A percentile compares a stretch with the other conserved stretches of the same genome.
Conservation (phyloP, 768 basidiomycete genomes). For the Collybiopsis confluens region DNA sequence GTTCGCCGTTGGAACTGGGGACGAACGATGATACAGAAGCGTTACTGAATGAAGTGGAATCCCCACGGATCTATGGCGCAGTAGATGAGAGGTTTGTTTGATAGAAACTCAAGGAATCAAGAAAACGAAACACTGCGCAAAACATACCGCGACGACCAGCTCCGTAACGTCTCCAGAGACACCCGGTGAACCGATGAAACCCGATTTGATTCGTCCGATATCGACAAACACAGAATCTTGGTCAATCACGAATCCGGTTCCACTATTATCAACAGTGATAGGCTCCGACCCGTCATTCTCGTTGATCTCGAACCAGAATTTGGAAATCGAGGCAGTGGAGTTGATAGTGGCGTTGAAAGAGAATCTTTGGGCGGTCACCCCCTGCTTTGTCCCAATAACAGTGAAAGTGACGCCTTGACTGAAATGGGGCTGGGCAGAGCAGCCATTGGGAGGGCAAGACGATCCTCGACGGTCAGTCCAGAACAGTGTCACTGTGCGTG, state of each 20-base stretch:
- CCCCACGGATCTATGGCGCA: neutral
- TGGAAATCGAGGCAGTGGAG: conserved; percentile 33
- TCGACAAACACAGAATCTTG: conserved; percentile 41
- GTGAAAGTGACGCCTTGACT: neutral
- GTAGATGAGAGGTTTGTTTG: no score
- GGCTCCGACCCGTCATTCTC: conserved; percentile 35
- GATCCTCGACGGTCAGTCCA: no score
- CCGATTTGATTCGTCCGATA: neutral
- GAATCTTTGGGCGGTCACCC: conserved; percentile 16
- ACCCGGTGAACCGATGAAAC: no score
- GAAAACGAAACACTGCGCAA: no score
- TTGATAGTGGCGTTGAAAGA: conserved; percentile 32
- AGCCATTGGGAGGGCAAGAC: no score
- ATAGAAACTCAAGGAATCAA: no score
- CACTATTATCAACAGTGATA: conserved; percentile 37
- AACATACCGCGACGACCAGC: no score
- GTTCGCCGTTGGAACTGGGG: neutral
- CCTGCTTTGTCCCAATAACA: conserved; percentile 28
- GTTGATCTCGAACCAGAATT: conserved; percentile 47
- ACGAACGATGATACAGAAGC: neutral
- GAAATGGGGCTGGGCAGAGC: no score
- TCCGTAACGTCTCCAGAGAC: no score
- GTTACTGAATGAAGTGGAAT: neutral
- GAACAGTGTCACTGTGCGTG: no score
- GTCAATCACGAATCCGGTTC: conserved; percentile 31